These are phyloP conservation scores for Cladorrhinum samala DNA, from an alignment of 495 filamentous ascomycete genomes.

Conservation along the genomic window DNA sequence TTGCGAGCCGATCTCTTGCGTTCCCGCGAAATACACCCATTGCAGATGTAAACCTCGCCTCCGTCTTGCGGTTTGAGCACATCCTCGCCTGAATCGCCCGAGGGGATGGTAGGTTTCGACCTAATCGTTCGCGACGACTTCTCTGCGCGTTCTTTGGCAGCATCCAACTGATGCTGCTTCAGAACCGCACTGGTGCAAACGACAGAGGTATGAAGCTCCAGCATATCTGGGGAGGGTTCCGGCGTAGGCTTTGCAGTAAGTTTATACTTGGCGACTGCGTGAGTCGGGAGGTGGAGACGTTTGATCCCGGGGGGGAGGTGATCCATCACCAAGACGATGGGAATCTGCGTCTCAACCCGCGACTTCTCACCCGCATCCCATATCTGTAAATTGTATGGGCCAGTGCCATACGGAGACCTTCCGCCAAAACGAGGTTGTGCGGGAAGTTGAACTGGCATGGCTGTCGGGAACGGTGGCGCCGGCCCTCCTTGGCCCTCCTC, in stretches of 20 bases:
- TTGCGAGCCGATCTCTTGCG: slow-evolving; percentile 84
- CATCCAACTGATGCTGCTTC: slow-evolving; percentile 52
- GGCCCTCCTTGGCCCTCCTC: too few species aligned
- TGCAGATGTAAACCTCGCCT: slow-evolving; percentile 82
- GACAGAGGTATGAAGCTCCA: slow-evolving; percentile 73
- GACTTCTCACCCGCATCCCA: slow-evolving; percentile 53
- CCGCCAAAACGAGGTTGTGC: not conserved
- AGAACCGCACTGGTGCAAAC: slow-evolving; percentile 95
- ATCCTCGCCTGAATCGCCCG: slow-evolving; percentile 37
- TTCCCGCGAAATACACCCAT: slow-evolving; percentile 76
- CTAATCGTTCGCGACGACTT: slow-evolving; percentile 15
- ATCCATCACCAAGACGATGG: slow-evolving; percentile 66
- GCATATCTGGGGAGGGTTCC: slow-evolving; percentile 57
- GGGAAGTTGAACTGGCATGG: not conserved
- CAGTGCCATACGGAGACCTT: slow-evolving; percentile 3
- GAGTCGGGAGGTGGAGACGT: slow-evolving; percentile 74
- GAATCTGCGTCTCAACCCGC: slow-evolving; percentile 91
- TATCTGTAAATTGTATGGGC: slow-evolving; percentile 9
- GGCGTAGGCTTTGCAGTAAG: slow-evolving; percentile 62
- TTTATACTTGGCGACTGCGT: slow-evolving; percentile 89
- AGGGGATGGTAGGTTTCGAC: not conserved
- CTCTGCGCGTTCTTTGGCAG: slow-evolving; percentile 62
- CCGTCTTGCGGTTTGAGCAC: slow-evolving; percentile 67
- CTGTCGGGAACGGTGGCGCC: not conserved
- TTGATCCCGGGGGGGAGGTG: slow-evolving; percentile 66